A percentile compares a stretch with the other conserved stretches of the same genome.
Evolutionary conservation across 768 basidiomycete species (phyloP).

Genomic region (Suillus ampliporus): DNA sequence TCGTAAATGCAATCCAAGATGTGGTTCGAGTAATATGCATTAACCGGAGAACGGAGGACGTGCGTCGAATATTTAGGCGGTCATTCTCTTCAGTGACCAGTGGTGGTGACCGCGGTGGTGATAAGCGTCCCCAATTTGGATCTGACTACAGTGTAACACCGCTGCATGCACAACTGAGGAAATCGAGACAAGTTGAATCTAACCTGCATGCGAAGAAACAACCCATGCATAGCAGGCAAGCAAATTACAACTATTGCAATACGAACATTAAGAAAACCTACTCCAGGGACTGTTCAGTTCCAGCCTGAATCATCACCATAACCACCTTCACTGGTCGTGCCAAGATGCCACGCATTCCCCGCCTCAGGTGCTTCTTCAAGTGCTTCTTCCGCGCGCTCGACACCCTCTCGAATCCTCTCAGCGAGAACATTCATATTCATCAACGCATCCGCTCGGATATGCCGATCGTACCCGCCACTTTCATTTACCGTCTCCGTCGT

Average conservation of each 20-base stretch:
- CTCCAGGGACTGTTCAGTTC: constrained; percentile 44
- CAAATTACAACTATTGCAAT: background rate
- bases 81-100: no score
- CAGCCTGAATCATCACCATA: constrained; percentile 31
- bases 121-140: no score
- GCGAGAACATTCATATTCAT: constrained; percentile 51
- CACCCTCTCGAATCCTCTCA: constrained; percentile 39
- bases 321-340: constrained; percentile 16
- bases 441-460: constrained; percentile 36
- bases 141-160: no score
- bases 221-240: no score
- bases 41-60: no score
- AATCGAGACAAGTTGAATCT: background rate
- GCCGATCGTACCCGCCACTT: constrained; percentile 47
- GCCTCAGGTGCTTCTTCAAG: no score
- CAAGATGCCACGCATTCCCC: constrained; percentile 12
- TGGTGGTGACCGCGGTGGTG: no score
- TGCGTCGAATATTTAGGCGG: no score
- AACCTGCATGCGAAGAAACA: background rate
- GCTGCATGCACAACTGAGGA: constrained; percentile 5
- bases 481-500: constrained; percentile 36
- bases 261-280: constrained; percentile 16
- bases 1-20: no score
- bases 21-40: no score
- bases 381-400: constrained; percentile 3